Percentiles rank a stretch among this genome's conserved stretches.
These are phyloP conservation scores for Didymella lethalis DNA, from an alignment of 2,329 filamentous ascomycete genomes.

Conservation along the genomic window DNA sequence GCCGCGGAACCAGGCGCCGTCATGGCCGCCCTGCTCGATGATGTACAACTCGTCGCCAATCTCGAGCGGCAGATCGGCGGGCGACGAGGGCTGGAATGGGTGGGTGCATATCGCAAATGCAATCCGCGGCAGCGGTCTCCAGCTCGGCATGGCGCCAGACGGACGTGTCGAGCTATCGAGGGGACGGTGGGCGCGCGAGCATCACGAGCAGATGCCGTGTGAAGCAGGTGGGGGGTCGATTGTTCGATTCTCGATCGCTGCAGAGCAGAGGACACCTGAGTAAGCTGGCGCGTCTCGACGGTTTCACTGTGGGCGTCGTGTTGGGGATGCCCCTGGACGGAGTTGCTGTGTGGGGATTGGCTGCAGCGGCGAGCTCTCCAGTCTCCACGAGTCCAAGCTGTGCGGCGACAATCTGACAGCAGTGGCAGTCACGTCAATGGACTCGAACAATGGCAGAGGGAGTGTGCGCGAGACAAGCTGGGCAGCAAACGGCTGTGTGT, in stretches of 20 bases:
- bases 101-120: constrained; percentile 97
- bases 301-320: constrained; percentile 6
- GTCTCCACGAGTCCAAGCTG: neutral
- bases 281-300: constrained; percentile 2
- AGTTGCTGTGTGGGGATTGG: constrained; percentile 15
- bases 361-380: neutral
- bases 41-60: constrained; percentile 99
- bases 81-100: constrained; percentile 85
- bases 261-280: neutral
- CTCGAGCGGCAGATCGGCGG: constrained; percentile 93
- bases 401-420: constrained; percentile 7
- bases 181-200: constrained; percentile 37
- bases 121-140: constrained; percentile 95
- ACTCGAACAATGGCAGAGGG: neutral
- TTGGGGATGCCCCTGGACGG: constrained; percentile 15
- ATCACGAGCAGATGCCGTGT: constrained; percentile 39
- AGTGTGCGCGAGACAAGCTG: neutral
- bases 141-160: constrained; percentile 63
- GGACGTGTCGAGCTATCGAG: constrained; percentile 41
- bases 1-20: constrained; percentile 92
- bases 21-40: constrained; percentile 87
- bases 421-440: constrained; percentile 4
- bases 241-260: neutral
- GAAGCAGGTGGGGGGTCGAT: neutral
- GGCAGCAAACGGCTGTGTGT: neutral